Base-by-base conservation (phyloP, 1,139 yeast genomes). In the Petasospora fabianii region DNA sequence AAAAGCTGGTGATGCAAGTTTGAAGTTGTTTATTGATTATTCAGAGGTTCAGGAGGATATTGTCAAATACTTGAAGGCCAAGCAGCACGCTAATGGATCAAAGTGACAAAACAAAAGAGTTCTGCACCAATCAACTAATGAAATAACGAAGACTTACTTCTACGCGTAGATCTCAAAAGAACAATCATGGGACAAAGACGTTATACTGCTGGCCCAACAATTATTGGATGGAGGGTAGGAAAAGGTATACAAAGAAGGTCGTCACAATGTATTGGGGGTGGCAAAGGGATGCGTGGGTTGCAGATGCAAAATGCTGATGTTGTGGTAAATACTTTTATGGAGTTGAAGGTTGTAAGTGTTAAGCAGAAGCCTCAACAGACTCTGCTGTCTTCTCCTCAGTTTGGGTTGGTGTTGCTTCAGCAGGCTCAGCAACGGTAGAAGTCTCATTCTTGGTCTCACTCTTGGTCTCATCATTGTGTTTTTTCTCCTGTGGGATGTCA, bases 261-360 rank as follows among this genome's bases (percentile, higher is more conserved):
- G 38, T 50, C 41, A 50, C 53, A 43, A 45, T 48, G 53, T 50
- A 44, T 35, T 6, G 13, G 11, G n/a, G n/a, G n/a, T n/a, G n/a
- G n/a, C n/a, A n/a, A n/a, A n/a, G n/a, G n/a, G n/a, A n/a, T n/a
- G n/a, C n/a, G n/a, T n/a, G n/a, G n/a, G n/a, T n/a, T n/a, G n/a
- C n/a, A n/a, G n/a, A 24, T 24, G 27, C 27, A 24, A 24, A 24
- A 24, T n/a, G 27, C 13, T 24, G 27, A 20, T 20, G 10, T 20
- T 20, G 22, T 20, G 10, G 8, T 24, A 10, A 24, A n/a, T n/a
- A n/a, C n/a, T n/a, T n/a, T n/a, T n/a, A n/a, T n/a, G n/a, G n/a
- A n/a, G n/a, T n/a, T n/a, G n/a, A n/a, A n/a, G n/a, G n/a, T n/a
- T n/a, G n/a, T n/a, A n/a, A n/a, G n/a, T n/a, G n/a, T n/a, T n/a